Evolutionary conservation across 2,329 filamentous ascomycete species (phyloP).

Genomic region (Colletotrichum nymphaeae): DNA sequence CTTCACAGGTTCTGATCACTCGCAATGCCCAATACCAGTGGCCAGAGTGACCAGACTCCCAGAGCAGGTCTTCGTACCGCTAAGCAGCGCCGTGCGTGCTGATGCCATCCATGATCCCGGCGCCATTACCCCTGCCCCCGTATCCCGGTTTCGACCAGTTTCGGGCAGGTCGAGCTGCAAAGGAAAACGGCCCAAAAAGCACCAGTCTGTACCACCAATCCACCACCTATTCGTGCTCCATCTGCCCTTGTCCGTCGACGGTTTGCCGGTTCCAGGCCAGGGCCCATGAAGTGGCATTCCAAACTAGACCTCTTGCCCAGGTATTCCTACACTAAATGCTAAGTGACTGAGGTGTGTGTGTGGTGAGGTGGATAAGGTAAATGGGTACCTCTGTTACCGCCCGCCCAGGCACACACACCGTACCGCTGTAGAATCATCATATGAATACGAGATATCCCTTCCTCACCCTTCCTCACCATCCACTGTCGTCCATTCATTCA

Average conservation of each 20-base stretch:
- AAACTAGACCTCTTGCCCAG: neutral
- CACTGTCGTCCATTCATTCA: neutral
- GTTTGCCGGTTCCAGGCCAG: slow-evolving; percentile 19
- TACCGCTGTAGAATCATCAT: slow-evolving; percentile 26
- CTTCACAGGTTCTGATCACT: neutral
- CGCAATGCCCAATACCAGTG: neutral
- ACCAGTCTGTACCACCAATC: neutral
- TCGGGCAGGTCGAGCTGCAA: slow-evolving; percentile 27
- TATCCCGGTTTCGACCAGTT: slow-evolving; percentile 33
- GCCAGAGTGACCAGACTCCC: neutral
- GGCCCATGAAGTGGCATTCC: slow-evolving; percentile 30
- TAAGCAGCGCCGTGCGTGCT: neutral
- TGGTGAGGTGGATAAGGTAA: neutral
- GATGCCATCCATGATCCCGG: slow-evolving; percentile 16
- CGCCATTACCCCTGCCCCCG: slow-evolving; percentile 9
- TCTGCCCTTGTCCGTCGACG: slow-evolving; percentile 14
- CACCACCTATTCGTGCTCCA: neutral
- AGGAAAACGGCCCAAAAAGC: slow-evolving; percentile 9
- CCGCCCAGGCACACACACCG: neutral
- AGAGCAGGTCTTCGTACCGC: neutral
- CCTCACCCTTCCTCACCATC: neutral
- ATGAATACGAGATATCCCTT: slow-evolving; percentile 33
- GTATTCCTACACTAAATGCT: neutral
- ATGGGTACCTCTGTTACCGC: slow-evolving; percentile 16
- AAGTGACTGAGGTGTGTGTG: too few species aligned